Percentiles rank a stretch among this genome's conserved stretches.
Conservation (phyloP, 1,284 basidiomycete genomes). For the Sphagnurus paluster region DNA sequence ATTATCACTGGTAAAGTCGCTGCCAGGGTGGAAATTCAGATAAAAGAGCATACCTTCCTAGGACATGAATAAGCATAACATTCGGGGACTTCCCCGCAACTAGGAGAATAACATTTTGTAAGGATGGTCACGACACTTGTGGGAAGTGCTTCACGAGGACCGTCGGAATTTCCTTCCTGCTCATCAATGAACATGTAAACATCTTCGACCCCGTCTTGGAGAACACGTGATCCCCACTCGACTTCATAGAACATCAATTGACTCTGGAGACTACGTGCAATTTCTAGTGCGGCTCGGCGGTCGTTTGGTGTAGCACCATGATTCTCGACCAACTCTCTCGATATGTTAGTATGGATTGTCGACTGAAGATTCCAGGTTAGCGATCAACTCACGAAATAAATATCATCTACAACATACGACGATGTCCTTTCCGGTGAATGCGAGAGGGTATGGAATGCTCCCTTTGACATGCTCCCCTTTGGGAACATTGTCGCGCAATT, state of each 20-base stretch:
- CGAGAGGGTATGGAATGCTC: slow-evolving; percentile 81
- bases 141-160: slow-evolving; percentile 74
- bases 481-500: slow-evolving; percentile 84
- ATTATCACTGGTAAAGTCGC: not conserved
- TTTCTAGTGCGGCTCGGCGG: slow-evolving; percentile 78
- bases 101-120: slow-evolving; percentile 84
- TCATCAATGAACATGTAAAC: slow-evolving; percentile 97
- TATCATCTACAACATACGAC: slow-evolving; percentile 60
- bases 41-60: slow-evolving; percentile 47
- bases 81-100: slow-evolving; percentile 61
- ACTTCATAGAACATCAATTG: slow-evolving; percentile 98
- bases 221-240: slow-evolving; percentile 85
- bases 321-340: slow-evolving; percentile 64
- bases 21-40: not conserved
- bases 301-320: slow-evolving; percentile 72
- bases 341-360: slow-evolving; percentile 81
- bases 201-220: slow-evolving; percentile 91
- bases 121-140: slow-evolving; percentile 80
- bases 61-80: slow-evolving; percentile 80
- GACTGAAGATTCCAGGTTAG: slow-evolving; percentile 44
- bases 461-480: slow-evolving; percentile 88
- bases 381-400: not conserved
- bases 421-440: slow-evolving; percentile 91
- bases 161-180: slow-evolving; percentile 62
- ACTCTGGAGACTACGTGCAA: slow-evolving; percentile 87